These are phyloP conservation scores for Cutaneotrichosporon mucoides DNA, from an alignment of 1,284 basidiomycete species.

Conservation along the genomic window DNA sequence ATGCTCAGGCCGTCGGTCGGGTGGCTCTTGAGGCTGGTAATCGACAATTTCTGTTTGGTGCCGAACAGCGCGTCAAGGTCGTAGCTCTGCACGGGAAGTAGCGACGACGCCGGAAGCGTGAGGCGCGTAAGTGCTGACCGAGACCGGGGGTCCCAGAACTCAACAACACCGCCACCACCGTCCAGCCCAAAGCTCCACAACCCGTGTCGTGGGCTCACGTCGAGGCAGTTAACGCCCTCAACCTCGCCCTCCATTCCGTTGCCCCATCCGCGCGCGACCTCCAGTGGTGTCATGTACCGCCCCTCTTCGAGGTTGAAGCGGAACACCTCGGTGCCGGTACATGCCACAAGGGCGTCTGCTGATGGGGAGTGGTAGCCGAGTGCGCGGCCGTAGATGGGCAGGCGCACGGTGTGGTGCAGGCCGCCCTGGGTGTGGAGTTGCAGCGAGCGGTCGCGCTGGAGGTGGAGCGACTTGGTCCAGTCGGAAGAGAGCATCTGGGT, in stretches of 20 bases:
- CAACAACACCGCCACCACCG: slow-evolving; percentile 67
- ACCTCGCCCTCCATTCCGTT: slow-evolving; percentile 54
- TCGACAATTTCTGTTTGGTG: slow-evolving; percentile 55
- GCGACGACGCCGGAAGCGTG: slow-evolving; percentile 63
- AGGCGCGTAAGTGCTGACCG: slow-evolving; percentile 59
- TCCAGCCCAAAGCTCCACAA: slow-evolving; percentile 77
- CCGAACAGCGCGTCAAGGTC: slow-evolving; percentile 32
- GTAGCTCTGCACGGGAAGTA: slow-evolving; percentile 51
- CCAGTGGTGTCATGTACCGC: slow-evolving; percentile 76
- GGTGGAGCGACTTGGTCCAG: slow-evolving; percentile 98
- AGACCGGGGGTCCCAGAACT: slow-evolving; percentile 94
- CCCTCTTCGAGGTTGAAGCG: slow-evolving; percentile 95
- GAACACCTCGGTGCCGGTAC: slow-evolving; percentile 79
- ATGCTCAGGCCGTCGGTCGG: slow-evolving; percentile 85
- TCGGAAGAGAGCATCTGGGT: slow-evolving; percentile 80
- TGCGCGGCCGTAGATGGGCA: slow-evolving; percentile 89
- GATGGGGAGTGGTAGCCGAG: slow-evolving; percentile 85
- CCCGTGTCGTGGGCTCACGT: slow-evolving; percentile 92
- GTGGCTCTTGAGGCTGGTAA: slow-evolving; percentile 75
- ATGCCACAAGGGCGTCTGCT: slow-evolving; percentile 71
- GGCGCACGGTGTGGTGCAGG: slow-evolving; percentile 84
- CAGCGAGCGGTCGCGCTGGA: slow-evolving; percentile 92
- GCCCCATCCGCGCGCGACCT: slow-evolving; percentile 56
- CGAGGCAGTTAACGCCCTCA: slow-evolving; percentile 81
- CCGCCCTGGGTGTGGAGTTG: slow-evolving; percentile 93